Evolutionary conservation across 768 basidiomycete species (phyloP), one percentile per base, ranked within the genome.

Genomic region (Cubamyces sp.): DNA sequence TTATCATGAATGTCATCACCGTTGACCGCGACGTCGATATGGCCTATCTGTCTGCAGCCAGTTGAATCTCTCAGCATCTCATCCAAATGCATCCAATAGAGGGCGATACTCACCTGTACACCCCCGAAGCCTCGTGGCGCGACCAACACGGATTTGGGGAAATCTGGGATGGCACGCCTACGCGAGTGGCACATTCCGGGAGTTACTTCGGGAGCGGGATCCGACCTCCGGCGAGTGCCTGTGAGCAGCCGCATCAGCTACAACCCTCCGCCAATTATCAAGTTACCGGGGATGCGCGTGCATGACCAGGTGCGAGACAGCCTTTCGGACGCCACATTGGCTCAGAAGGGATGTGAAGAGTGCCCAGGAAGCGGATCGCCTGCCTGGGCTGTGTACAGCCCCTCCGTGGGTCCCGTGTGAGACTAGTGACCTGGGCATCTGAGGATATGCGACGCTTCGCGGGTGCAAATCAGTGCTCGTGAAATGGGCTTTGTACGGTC

Each of bases 311-410:
- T 18, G 28, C 41, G 26, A 43, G 40, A 25, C 41, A 30, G 28
- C 28, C 34, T 34, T 34, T 34, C 11, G 34, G 34, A 5, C 11
- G 34, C 40, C 12, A 5, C 19, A 25, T n/a, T 19, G 12, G 45
- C 56, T 26, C 23, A 14, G 25, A 5, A 16, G 12, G 40, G 57
- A 57, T 51, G 57, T 59, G 57, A 59, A 59, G 30, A 26, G 57
- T n/a, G 11, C 16, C 47, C 26, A 16, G 34, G 37, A n/a, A 39
- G n/a, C 56, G 54, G 3, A 9, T 15, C 14, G 25, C 21, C 7
- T 40, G 56, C 21, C 57, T 41, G 43, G 57, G 49, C 41, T 19
- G 42, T 37, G 57, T 51, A 59, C 57, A 51, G 57, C 57, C 57
- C 28, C 49, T 34, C 49, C 43, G 54, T 46, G 43, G 54, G 34